phyloP scores from a whole-genome alignment of 2,329 filamentous ascomycete genomes.

The Neonectria coccinea region DNA sequence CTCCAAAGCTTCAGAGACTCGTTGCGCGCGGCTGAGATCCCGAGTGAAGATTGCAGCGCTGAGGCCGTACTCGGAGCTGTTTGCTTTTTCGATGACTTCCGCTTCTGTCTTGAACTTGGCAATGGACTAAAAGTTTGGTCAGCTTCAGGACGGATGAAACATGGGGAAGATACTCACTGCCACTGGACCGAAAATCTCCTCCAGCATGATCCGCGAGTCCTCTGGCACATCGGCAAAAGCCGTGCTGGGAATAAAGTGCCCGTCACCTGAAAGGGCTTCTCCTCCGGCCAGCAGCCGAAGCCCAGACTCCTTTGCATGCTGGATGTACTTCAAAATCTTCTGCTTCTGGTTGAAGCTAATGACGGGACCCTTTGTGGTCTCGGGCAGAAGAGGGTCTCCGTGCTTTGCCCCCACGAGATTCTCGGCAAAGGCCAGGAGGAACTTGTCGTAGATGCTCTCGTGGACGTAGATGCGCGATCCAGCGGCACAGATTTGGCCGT shows the following conservation, averaged over 20 bases:
- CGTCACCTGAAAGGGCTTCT: conserved; percentile 21
- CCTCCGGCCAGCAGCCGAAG: conserved; percentile 36
- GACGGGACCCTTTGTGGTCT: conserved; percentile 51
- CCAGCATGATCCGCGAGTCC: conserved; percentile 33
- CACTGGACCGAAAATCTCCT: conserved; percentile 48
- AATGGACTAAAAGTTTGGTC: not conserved
- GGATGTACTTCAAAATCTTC: conserved; percentile 58
- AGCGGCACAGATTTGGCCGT: conserved; percentile 71
- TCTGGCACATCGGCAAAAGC: conserved; percentile 44
- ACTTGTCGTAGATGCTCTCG: conserved; percentile 66
- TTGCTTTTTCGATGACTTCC: conserved; percentile 16
- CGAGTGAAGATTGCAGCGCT: conserved; percentile 66
- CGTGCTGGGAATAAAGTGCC: conserved; percentile 48
- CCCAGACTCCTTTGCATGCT: conserved; percentile 33
- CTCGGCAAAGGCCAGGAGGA: conserved; percentile 67
- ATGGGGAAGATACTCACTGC: conserved; percentile 22
- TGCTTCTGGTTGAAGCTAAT: conserved; percentile 73
- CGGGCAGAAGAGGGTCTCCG: conserved; percentile 41
- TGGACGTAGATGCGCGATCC: conserved; percentile 71
- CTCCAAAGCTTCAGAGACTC: not conserved
- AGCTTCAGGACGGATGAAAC: not conserved
- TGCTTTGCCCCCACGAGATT: conserved; percentile 59
- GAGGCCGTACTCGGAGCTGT: conserved; percentile 62
- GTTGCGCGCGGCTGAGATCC: conserved; percentile 51
- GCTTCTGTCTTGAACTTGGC: not conserved